Base-by-base conservation (phyloP, 2,329 filamentous ascomycete genomes). In the Aaosphaeria pasadenensis region DNA sequence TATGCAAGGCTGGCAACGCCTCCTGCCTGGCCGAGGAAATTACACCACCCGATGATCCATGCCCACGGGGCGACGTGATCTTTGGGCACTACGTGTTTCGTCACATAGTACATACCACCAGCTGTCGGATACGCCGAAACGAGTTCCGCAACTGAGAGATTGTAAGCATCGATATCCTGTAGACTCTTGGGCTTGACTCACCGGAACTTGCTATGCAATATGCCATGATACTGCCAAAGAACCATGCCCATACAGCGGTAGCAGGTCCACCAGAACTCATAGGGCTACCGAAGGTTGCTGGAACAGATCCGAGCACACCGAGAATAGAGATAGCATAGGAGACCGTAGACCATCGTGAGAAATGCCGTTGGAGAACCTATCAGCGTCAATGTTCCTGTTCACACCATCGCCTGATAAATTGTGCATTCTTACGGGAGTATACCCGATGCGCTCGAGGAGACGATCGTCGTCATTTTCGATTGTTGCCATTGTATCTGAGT, bases 11-110 rank as follows among this genome's bases (percentile, higher is more conserved):
- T 83, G 7, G 81, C 81, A 9, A 84, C 81, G 35, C 82, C 82
- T 9, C 80, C 80, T 6, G 81, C 83, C 64, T 86, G 83, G 6
- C 83, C 83, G 1, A 86, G 73, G 31, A 86, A 77, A 54, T 86
- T 86, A 59, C 81, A 83, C 83, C 82, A 85, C n/a, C 83, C 83
- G 47, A 85, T 82, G 39, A 85, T 72, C 83, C 83, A 86, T 0
- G 81, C 78, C 74, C 82, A 85, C 9, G 84, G 76, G 2, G 83
- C 78, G 30, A 84, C 81, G 59, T 84, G 77, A 47, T 82, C 75
- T 11, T 74, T 70, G 6, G 82, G 82, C 2, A 85, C 82, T 32
- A 86, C 82, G 59, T 83, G 78, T 57, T 85, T 85, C 7, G 81
- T 84, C 32, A 85, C 82, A 62, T 85, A 86, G 64, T 86, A 86